Evolutionary conservation across 1,139 yeast genomes (phyloP), one percentile per base, ranked within the genome.

Genomic region (Lodderomyces beijingensis): DNA sequence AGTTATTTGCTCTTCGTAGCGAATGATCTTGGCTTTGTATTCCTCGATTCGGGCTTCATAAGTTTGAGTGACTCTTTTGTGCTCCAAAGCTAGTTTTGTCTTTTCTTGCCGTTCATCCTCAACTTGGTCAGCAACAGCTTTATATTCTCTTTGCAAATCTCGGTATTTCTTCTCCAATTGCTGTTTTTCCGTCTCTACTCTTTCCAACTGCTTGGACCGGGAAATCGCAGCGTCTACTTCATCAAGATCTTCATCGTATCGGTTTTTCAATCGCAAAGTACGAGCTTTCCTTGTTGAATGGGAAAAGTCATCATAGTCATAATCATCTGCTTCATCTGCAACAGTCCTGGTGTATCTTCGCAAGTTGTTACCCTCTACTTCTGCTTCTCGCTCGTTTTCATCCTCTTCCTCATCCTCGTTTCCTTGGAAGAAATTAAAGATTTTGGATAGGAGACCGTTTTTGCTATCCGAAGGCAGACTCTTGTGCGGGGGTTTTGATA

Each of bases 381-480:
- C 15, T 13, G 32, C 13, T 19, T 29, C 16, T 21, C 26, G 5
- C n/a, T 19, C n/a, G 22, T 19, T 19, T n/a, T 19, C 10, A 9
- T 19, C n/a, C 22, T 19, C 22, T n/a, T 19, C 22, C n/a, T 19
- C 22, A 12, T 37, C 37, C 7, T 39, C 40, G 14, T 30, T 29
- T 13, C 28, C 36, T 3, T 43, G 36, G 17, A 47, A 39, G 30
- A 44, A 34, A 28, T 39, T 31, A 15, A 46, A 38, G 8, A 49
- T 31, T 31, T 42, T 41, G 6, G 44, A 39, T 28, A 49, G 31
- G 8, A 47, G 25, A 14, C 52, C 51, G 12, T 25, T 24, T 9
- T n/a, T 11, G 3, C 11, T 21, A 19, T 35, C 35, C 8, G 28
- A 25, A 12, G 22, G 31, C 10, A n/a, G n/a, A n/a, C 16, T 27